These are phyloP conservation scores for Psidium friedrichsthalianum DNA, from an alignment of 345 rosid species.

Conservation along the genomic window DNA sequence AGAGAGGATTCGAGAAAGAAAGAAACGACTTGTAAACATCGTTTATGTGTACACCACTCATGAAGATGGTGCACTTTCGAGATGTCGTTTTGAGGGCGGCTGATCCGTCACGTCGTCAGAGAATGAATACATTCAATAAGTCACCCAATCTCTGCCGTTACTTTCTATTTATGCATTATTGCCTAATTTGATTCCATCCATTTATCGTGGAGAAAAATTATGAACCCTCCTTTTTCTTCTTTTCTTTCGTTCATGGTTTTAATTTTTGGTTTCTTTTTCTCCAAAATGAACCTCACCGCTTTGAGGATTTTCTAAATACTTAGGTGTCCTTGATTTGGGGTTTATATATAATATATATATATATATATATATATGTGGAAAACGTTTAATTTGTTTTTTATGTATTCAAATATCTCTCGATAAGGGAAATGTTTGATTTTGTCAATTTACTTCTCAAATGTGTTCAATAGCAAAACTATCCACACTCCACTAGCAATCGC, in stretches of 20 bases:
- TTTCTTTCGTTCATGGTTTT: not conserved
- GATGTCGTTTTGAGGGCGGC: not conserved
- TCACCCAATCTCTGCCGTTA: not conserved
- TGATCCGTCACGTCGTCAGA: not conserved
- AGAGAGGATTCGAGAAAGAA: not conserved
- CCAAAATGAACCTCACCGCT: not conserved
- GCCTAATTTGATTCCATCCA: not conserved
- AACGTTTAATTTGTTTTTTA: not conserved
- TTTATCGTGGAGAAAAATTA: not conserved
- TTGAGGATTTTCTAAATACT: not conserved
- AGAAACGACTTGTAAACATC: not conserved
- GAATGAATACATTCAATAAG: not conserved
- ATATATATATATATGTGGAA: not conserved
- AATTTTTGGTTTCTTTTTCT: not conserved
- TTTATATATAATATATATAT: not conserved
- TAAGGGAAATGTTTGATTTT: not conserved
- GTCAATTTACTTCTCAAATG: not conserved
- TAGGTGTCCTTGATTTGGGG: not conserved
- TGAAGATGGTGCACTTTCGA: not conserved
- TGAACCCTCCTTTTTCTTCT: not conserved
- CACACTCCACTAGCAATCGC: not conserved
- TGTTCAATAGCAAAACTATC: not conserved
- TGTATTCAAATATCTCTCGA: not conserved
- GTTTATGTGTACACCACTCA: not conserved
- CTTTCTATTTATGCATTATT: not conserved